phyloP scores from a whole-genome alignment of 2,329 filamentous ascomycete genomes.

The Zasmidium angulare region DNA sequence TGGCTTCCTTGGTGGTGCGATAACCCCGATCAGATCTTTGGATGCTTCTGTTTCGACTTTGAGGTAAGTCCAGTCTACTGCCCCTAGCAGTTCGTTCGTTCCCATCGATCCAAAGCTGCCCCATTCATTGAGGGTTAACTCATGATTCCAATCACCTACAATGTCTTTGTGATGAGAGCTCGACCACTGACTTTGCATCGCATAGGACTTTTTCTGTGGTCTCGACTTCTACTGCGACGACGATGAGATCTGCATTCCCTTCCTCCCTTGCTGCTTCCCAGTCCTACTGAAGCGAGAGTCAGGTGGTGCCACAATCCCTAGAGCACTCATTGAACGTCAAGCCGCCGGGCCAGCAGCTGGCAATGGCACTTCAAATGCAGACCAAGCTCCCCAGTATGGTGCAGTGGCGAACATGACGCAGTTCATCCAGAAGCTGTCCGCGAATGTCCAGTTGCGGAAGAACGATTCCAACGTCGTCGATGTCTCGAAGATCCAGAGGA shows the following conservation, averaged over 20 bases:
- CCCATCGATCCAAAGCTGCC: no score
- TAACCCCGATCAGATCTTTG: background rate
- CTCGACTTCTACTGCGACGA: background rate
- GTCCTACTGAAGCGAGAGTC: background rate
- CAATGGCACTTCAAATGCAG: background rate
- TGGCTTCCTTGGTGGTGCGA: background rate
- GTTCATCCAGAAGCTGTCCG: background rate
- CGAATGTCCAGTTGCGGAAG: background rate
- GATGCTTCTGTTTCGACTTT: background rate
- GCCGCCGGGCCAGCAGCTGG: background rate
- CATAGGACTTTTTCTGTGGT: background rate
- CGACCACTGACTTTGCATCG: background rate
- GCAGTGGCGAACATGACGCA: background rate
- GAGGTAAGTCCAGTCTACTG: background rate
- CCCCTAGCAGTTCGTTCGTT: no score
- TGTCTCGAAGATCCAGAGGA: background rate
- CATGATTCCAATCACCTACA: no score
- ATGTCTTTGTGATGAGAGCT: no score
- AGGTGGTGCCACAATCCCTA: background rate
- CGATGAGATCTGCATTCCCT: background rate
- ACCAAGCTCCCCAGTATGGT: background rate
- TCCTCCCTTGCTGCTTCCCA: background rate
- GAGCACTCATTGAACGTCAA: background rate
- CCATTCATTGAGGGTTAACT: no score
- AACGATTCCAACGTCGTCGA: background rate